Base-by-base conservation (phyloP, 768 basidiomycete genomes). In the Boletus sp. region DNA sequence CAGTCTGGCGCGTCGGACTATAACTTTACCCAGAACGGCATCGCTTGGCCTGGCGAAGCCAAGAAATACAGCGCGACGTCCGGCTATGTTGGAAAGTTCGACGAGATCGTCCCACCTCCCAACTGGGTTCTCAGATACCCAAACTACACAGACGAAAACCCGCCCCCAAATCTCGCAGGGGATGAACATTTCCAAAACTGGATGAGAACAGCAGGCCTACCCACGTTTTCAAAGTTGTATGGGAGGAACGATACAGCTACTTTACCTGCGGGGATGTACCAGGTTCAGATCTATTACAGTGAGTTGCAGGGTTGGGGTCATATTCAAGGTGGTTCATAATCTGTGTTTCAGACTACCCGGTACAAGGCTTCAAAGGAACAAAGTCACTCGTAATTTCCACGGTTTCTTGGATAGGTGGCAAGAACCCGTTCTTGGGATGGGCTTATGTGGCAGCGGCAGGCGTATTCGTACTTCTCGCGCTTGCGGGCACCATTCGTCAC, bases 151-250 rank as follows among this genome's bases (percentile, higher is more conserved):
- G 68, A 74, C 1, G 72, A 73, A 5, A 83, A 78, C 59, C 82
- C 82, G 15, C 85, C 87, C 18, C 95, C 94, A 2, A 76, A 97
- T 67, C 77, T 98, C 36, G 75, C 78, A 51, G 62, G 64, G 2
- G 87, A 98, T 67, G 91, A 98, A 72, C 94, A 91, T 65, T 98
- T 99, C 78, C 96, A 98, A 74, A 95, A 96, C 69, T 99, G 97
- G 97, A 99, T 99, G 97, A 84, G 96, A 56, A 97, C 95, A 2
- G 93, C 97, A 1, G 97, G 96, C 12, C 73, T 98, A 47, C 97
- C 97, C 9, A 98, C 96, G 7, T 99, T 99, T 73, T 87, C 93
- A 33, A 98, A 99, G 75, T 77, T 99, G 20, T 98, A 90, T 67
- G 94, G 89, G 15, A 80, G 96, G 60, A 98, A 98, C 69, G 95